Percentiles rank a stretch among this genome's conserved stretches.
phyloP scores from a whole-genome alignment of 768 basidiomycete genomes.

The Hericium coralloides region DNA sequence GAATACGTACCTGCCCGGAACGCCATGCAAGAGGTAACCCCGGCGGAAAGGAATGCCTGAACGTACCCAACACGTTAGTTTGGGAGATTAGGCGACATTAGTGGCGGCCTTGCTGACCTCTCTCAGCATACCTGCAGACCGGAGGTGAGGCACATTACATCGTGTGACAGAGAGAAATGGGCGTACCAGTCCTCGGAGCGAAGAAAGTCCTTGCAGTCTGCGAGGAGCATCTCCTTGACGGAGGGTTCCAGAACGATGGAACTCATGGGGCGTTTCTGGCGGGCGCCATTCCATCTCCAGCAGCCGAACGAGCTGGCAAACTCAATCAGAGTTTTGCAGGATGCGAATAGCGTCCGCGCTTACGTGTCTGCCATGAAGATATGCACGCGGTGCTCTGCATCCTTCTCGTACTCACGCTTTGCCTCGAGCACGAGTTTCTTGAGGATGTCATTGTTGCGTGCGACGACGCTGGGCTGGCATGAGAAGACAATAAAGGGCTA shows the following conservation, averaged over 20 bases:
- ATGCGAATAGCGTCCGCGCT: constrained; percentile 24
- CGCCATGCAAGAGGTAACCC: constrained; percentile 79
- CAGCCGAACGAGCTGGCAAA: constrained; percentile 51
- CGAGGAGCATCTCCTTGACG: constrained; percentile 84
- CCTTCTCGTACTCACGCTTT: constrained; percentile 84
- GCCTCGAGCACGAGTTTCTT: constrained; percentile 83
- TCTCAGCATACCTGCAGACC: constrained; percentile 71
- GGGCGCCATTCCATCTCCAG: constrained; percentile 86
- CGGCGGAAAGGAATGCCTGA: constrained; percentile 82
- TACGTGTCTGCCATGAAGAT: constrained; percentile 87
- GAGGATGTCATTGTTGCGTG: constrained; percentile 80
- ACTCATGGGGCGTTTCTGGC: constrained; percentile 85
- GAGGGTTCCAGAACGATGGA: constrained; percentile 88
- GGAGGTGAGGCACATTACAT: constrained; percentile 9
- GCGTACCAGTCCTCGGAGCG: constrained; percentile 78
- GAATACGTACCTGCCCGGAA: constrained; percentile 62
- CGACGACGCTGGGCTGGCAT: constrained; percentile 54
- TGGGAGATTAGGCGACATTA: constrained; percentile 1
- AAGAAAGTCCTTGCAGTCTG: constrained; percentile 81
- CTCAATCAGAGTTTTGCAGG: constrained; percentile 6
- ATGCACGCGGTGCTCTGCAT: constrained; percentile 83
- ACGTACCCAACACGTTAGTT: constrained; percentile 2
- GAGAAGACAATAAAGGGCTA: constrained; percentile 1
- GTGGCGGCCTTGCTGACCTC: constrained; percentile 43
- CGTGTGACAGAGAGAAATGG: constrained; percentile 9